Percentiles rank a stretch among this genome's conserved stretches.
phyloP scores from a whole-genome alignment of 352 stramenopile genomes.

The Phytopythium montanum region DNA sequence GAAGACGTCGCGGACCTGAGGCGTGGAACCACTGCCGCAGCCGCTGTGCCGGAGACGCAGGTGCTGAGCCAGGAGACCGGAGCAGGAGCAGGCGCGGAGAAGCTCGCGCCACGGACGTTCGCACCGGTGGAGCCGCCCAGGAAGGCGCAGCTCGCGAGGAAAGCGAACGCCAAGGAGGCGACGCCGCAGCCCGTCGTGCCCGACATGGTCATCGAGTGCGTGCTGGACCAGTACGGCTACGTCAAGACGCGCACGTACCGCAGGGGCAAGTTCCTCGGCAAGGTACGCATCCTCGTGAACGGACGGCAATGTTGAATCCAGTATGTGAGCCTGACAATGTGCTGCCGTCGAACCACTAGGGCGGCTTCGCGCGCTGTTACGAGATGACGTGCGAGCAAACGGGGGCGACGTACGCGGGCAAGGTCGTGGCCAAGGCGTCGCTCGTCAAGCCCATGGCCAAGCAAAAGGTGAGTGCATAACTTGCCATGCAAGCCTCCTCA shows the following conservation, averaged over 20 bases:
- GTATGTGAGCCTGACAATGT: background rate
- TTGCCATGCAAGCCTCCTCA: background rate
- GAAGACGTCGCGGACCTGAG: background rate
- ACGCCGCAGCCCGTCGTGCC: slow-evolving; percentile 37
- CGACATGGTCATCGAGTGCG: slow-evolving; percentile 64
- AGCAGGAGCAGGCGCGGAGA: slow-evolving; percentile 6
- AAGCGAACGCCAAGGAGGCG: slow-evolving; percentile 32
- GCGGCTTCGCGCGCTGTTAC: slow-evolving; percentile 98
- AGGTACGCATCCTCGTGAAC: slow-evolving; percentile 37
- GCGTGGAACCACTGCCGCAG: background rate
- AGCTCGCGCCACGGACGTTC: slow-evolving; percentile 5
- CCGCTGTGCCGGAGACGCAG: background rate
- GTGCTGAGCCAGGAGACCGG: background rate
- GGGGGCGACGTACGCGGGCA: slow-evolving; percentile 93
- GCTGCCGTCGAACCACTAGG: slow-evolving; percentile 28
- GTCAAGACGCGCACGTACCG: slow-evolving; percentile 79
- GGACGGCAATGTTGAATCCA: background rate
- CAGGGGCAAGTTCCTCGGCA: slow-evolving; percentile 93
- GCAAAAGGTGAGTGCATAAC: slow-evolving; percentile 86
- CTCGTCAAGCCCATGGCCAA: slow-evolving; percentile 95
- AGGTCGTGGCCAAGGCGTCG: slow-evolving; percentile 97
- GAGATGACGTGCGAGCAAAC: slow-evolving; percentile 92
- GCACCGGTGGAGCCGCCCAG: slow-evolving; percentile 5
- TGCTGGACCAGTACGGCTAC: slow-evolving; percentile 44
- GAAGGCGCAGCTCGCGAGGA: slow-evolving; percentile 3